Conservation (phyloP, 2,329 filamentous ascomycete genomes). For the Sporothrix phasma region DNA sequence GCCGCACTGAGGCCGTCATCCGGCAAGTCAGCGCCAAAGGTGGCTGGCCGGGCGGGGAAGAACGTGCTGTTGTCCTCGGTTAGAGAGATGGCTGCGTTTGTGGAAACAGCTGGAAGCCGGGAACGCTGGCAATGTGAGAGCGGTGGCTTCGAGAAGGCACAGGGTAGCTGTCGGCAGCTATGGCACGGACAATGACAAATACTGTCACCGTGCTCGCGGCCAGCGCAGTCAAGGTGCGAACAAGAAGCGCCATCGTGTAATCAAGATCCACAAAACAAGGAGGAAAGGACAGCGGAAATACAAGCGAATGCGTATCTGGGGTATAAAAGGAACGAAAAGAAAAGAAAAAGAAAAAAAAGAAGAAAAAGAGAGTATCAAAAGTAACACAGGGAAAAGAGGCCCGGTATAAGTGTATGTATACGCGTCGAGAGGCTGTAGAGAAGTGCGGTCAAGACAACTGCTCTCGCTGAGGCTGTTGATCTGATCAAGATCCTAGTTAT, state of each 20-base stretch:
- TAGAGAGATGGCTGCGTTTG: conserved; percentile 88
- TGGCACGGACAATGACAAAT: conserved; percentile 9
- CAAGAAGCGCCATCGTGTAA: conserved; percentile 2
- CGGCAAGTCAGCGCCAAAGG: conserved; percentile 76
- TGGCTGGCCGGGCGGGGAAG: conserved; percentile 85
- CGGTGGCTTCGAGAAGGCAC: background rate
- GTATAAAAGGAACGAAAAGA: background rate
- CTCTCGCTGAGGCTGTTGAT: background rate
- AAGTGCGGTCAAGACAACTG: background rate
- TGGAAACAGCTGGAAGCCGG: conserved; percentile 70
- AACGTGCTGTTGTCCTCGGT: conserved; percentile 98
- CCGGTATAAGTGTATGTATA: background rate
- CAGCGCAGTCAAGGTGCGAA: conserved; percentile 13
- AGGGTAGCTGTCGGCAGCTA: background rate
- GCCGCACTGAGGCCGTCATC: conserved; percentile 71
- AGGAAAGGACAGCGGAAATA: background rate
- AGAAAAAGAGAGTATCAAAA: background rate
- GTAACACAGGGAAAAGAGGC: background rate
- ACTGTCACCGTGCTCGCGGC: conserved; percentile 4
- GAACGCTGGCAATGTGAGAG: background rate
- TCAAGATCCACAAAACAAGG: background rate
- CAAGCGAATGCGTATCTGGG: background rate
- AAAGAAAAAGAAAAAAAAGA: background rate
- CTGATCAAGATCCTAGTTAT: background rate
- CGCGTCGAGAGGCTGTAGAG: background rate